A percentile compares a stretch with the other conserved stretches of the same genome.
Evolutionary conservation across 2,329 filamentous ascomycete genomes (phyloP).

Genomic region (Hypocreales sp.): DNA sequence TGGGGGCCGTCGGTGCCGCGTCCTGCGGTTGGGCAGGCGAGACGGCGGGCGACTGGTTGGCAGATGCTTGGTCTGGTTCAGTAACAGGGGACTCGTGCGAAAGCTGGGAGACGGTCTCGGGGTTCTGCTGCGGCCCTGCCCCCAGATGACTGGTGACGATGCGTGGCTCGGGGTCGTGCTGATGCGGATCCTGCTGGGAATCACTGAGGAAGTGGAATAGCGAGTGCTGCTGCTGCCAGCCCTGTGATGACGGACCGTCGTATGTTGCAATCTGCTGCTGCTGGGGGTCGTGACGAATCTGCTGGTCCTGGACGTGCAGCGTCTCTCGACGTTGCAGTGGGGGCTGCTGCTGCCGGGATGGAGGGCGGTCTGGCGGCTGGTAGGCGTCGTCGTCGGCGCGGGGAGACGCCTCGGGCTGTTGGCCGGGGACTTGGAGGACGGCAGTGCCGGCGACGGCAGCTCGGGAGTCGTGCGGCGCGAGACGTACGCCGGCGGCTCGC

Average conservation of each 20-base stretch:
- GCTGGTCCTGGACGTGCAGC: constrained; percentile 17
- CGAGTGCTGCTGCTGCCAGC: constrained; percentile 14
- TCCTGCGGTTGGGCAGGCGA: constrained; percentile 19
- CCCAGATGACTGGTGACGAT: constrained; percentile 19
- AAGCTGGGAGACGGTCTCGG: constrained; percentile 45
- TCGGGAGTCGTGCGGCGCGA: constrained; percentile 23
- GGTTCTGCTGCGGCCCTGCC: constrained; percentile 23
- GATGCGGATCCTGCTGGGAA: constrained; percentile 11
- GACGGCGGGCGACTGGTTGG: constrained; percentile 26
- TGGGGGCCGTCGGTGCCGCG: constrained; percentile 12
- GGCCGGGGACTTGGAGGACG: constrained; percentile 31
- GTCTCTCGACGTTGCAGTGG: constrained; percentile 8
- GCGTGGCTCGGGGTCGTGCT: constrained; percentile 20
- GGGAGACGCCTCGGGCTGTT: constrained; percentile 24
- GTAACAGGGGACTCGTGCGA: constrained; percentile 44
- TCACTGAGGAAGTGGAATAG: constrained; percentile 8
- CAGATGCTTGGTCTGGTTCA: constrained; percentile 31
- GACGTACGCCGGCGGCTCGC: constrained; percentile 23
- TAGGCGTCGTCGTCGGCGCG: constrained; percentile 28
- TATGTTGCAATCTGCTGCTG: constrained; percentile 16
- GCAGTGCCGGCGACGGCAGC: constrained; percentile 17
- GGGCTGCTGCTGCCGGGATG: constrained; percentile 9
- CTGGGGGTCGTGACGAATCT: constrained; percentile 11
- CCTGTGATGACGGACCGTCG: constrained; percentile 15
- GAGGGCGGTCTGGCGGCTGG: constrained; percentile 15